Conservation (phyloP, 2,329 filamentous ascomycete species). For the Diaporthe sp. region DNA sequence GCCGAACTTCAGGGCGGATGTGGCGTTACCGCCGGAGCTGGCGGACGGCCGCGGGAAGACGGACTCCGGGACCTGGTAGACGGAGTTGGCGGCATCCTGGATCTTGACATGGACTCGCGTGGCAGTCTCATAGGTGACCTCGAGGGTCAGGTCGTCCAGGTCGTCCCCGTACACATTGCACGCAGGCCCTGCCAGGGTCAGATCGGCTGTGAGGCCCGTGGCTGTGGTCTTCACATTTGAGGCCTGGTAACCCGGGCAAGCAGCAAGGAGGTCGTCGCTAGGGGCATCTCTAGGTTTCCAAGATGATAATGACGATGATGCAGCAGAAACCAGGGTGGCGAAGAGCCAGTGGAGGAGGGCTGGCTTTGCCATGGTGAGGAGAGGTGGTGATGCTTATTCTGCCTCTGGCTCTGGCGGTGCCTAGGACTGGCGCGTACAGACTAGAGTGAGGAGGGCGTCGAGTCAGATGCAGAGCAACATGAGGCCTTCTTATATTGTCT, state of each 20-base stretch:
- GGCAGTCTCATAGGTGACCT: slow-evolving; percentile 77
- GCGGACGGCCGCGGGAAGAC: slow-evolving; percentile 72
- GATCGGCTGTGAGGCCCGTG: slow-evolving; percentile 70
- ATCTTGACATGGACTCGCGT: slow-evolving; percentile 82
- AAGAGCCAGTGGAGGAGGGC: slow-evolving; percentile 40
- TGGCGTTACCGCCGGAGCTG: slow-evolving; percentile 40
- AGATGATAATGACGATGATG: background rate
- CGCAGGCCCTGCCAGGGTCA: slow-evolving; percentile 72
- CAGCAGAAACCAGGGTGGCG: slow-evolving; percentile 40
- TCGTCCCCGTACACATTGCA: slow-evolving; percentile 81
- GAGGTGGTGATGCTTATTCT: background rate
- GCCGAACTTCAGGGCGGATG: slow-evolving; percentile 50
- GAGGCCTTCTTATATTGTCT: slow-evolving; percentile 10
- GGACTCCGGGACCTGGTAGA: slow-evolving; percentile 81
- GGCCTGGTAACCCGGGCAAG: slow-evolving; percentile 74
- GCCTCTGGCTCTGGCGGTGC: background rate
- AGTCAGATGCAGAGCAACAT: slow-evolving; percentile 4
- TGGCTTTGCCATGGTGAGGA: slow-evolving; percentile 34
- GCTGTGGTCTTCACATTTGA: slow-evolving; percentile 65
- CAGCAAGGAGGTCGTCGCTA: slow-evolving; percentile 48
- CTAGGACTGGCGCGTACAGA: slow-evolving; percentile 1
- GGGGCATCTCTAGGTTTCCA: slow-evolving; percentile 43
- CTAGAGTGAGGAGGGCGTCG: background rate
- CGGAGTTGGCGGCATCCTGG: slow-evolving; percentile 76
- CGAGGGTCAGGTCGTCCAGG: slow-evolving; percentile 71